Conservation (phyloP, 2,329 filamentous ascomycete genomes). For the Daldinia eschscholtzii region DNA sequence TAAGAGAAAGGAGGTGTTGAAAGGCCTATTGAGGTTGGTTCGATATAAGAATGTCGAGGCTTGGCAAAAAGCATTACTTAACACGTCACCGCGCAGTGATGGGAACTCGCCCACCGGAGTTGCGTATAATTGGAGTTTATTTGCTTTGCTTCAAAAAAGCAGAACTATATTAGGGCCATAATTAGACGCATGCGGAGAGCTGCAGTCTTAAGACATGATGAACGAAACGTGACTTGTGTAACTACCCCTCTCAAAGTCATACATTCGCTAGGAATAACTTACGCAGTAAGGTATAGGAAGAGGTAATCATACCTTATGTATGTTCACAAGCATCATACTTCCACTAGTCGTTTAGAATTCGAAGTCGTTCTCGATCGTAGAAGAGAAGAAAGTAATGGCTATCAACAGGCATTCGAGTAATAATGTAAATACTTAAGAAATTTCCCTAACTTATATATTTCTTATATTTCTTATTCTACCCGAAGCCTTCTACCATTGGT, state of each 20-base stretch:
- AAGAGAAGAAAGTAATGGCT: background rate
- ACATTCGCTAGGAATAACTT: background rate
- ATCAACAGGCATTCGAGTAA: too few species aligned
- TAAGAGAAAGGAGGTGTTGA: too few species aligned
- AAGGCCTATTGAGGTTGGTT: background rate
- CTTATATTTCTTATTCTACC: too few species aligned
- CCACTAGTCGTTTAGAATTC: background rate
- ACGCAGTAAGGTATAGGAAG: too few species aligned
- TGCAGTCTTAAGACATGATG: slow-evolving; percentile 16
- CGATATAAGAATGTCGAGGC: background rate
- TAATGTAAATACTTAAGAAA: too few species aligned
- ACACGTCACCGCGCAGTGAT: background rate
- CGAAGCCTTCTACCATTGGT: too few species aligned
- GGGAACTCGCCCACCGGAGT: background rate
- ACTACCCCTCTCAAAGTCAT: slow-evolving; percentile 17
- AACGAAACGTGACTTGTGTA: slow-evolving; percentile 24
- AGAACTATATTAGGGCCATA: slow-evolving; percentile 10
- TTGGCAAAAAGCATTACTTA: background rate
- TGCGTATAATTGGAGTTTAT: background rate
- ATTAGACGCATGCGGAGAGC: slow-evolving; percentile 11
- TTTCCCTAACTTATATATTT: too few species aligned
- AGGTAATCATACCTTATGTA: background rate
- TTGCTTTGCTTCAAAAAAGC: slow-evolving; percentile 13
- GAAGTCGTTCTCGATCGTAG: too few species aligned
- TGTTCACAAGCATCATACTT: background rate